A percentile compares a stretch with the other conserved stretches of the same genome.
Conservation (phyloP, 768 basidiomycete genomes). For the Melanogaster broomeanus region DNA sequence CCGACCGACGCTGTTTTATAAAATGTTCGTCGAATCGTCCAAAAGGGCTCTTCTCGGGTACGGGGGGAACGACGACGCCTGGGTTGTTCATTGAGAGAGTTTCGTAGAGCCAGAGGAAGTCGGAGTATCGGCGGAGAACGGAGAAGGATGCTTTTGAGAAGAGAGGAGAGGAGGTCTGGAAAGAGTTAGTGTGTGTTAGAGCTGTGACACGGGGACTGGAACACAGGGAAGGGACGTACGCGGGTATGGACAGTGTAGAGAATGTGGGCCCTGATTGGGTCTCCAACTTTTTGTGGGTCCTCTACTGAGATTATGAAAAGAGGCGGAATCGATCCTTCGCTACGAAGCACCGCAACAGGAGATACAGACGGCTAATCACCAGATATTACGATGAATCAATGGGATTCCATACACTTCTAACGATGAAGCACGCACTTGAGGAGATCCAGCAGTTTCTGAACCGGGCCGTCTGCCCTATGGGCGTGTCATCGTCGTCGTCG, state of each 20-base stretch:
- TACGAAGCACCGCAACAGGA: slow-evolving; percentile 18
- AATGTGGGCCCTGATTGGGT: slow-evolving; percentile 89
- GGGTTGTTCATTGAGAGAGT: slow-evolving; percentile 88
- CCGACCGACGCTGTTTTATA: slow-evolving; percentile 80
- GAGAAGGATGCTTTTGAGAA: slow-evolving; percentile 86
- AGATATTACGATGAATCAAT: slow-evolving; percentile 1
- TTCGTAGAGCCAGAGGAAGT: slow-evolving; percentile 97
- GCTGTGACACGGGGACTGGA: neutral
- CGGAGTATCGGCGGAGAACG: slow-evolving; percentile 94
- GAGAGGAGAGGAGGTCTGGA: slow-evolving; percentile 80
- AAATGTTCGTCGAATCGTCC: slow-evolving; percentile 94
- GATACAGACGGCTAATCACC: slow-evolving; percentile 16
- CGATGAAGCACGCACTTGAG: slow-evolving; percentile 13
- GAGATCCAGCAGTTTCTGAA: slow-evolving; percentile 31
- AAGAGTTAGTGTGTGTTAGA: neutral
- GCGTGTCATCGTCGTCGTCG: slow-evolving; percentile 71
- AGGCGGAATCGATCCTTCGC: slow-evolving; percentile 56
- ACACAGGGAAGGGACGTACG: slow-evolving; percentile 41
- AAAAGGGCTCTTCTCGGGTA: slow-evolving; percentile 92
- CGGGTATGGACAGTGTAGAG: slow-evolving; percentile 96
- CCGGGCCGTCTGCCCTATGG: slow-evolving; percentile 51
- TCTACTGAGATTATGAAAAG: slow-evolving; percentile 89
- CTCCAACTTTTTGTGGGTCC: slow-evolving; percentile 97
- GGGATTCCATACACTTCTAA: neutral
- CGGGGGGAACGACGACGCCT: slow-evolving; percentile 95